Base-by-base conservation (phyloP, 371 early-diverging fungal genomes). In the Mortierella sp. region DNA sequence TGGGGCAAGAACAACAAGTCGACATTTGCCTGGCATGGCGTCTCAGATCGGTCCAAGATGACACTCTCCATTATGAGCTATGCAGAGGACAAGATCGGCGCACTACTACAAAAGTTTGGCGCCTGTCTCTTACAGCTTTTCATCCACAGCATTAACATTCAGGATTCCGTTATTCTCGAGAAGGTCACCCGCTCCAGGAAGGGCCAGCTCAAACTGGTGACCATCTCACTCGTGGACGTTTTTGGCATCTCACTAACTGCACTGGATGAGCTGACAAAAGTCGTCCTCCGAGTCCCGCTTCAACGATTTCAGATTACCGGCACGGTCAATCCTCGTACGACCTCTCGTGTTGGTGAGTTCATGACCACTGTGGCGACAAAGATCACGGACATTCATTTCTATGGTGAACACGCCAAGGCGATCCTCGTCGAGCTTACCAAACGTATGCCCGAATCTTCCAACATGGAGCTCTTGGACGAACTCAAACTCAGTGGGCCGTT, bases 71-170 rank as follows among this genome's bases (percentile, higher is more conserved):
- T 66, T 46, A 61, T 65, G 49, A 64, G 72, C 28, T 46, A 56
- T 27, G 57, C 60, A 21, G 66, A 71, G 19, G 72, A 71, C 72
- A 71, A 59, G 51, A 76, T 65, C 28, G 78, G 78, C 19, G 48
- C 69, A 2, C 46, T 69, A 30, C 45, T 69, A 23, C 70, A 65
- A 50, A 76, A 65, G 45, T 74, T 63, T 58, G 68, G 64, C 6
- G 47, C 68, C 1, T 63, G 64, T 64, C 53, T 67, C 8, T 52
- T 50, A 21, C 60, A 61, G 21, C 46, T 71, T 19, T 64, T 55
- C 26, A 56, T 71, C 16, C 53, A 71, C 38, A 51, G 60, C 24
- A 58, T 71, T 31, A 64, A 56, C 19, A 19, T 14, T 26, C 60
- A 65, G 48, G 72, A 71, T 27, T 34, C 72, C 23, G 49, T 54